A percentile compares a stretch with the other conserved stretches of the same genome.
These are phyloP conservation scores for Chiua virens DNA, from an alignment of 768 basidiomycete genomes.

Conservation along the genomic window DNA sequence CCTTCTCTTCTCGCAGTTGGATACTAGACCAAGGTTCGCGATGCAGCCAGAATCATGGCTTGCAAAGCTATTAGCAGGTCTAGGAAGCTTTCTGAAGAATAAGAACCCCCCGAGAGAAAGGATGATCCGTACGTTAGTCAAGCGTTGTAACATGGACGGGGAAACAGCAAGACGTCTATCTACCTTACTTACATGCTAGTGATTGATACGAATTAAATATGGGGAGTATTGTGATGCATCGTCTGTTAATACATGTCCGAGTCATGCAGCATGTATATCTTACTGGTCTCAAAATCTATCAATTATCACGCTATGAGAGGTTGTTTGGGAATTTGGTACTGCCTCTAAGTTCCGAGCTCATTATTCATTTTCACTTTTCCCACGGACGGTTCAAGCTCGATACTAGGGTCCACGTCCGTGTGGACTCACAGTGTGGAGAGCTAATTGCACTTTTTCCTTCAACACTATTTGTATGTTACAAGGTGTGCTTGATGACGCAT, in stretches of 20 bases:
- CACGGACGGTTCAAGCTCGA: too few relatives aligned
- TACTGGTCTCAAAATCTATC: too few relatives aligned
- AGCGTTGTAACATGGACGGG: constrained; percentile 29
- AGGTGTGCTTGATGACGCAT: too few relatives aligned
- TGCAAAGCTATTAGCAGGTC: constrained; percentile 19
- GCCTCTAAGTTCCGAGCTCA: too few relatives aligned
- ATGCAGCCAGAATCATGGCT: constrained; percentile 29
- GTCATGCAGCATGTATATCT: too few relatives aligned
- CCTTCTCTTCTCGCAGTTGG: constrained; percentile 17
- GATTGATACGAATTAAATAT: neutral
- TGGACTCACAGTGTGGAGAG: too few relatives aligned
- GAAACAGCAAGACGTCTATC: constrained; percentile 27
- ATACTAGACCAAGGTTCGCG: constrained; percentile 15
- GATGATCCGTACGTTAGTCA: constrained; percentile 22
- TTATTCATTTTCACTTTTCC: too few relatives aligned
- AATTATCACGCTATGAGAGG: too few relatives aligned
- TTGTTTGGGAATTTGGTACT: too few relatives aligned
- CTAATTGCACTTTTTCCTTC: too few relatives aligned
- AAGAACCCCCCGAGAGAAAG: constrained; percentile 27
- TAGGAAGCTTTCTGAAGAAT: constrained; percentile 18
- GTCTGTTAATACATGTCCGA: neutral
- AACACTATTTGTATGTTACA: too few relatives aligned
- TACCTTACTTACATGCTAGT: constrained; percentile 3
- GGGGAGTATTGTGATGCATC: neutral
- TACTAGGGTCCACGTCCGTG: too few relatives aligned